Conservation (phyloP, 805 yeast genomes). For the Cyberlindnera saturnus region DNA sequence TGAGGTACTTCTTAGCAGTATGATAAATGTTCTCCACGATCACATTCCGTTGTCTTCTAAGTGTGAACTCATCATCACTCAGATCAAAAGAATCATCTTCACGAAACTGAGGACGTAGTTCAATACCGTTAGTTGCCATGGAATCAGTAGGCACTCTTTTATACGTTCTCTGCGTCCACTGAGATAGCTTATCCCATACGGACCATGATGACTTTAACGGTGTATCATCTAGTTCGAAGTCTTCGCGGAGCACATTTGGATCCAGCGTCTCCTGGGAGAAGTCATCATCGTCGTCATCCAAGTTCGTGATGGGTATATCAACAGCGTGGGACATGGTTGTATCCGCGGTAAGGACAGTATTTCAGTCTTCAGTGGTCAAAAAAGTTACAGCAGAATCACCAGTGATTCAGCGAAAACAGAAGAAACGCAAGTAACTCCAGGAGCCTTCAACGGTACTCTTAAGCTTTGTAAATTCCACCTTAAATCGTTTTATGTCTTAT, state of each 20-base stretch:
- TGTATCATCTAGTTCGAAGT: slow-evolving; percentile 16
- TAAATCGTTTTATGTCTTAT: no score
- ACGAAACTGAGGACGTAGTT: slow-evolving; percentile 9
- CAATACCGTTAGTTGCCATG: slow-evolving; percentile 18
- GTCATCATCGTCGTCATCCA: slow-evolving; percentile 38
- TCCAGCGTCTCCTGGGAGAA: slow-evolving; percentile 20
- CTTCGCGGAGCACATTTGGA: slow-evolving; percentile 19
- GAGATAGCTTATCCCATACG: background rate
- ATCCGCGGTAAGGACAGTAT: no score
- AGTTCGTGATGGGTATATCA: slow-evolving; percentile 51
- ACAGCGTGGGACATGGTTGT: slow-evolving; percentile 28
- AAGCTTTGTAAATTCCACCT: no score
- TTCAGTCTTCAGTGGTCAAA: no score
- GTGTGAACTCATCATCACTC: slow-evolving; percentile 22
- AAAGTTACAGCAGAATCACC: no score
- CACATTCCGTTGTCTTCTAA: slow-evolving; percentile 13
- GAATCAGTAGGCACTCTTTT: slow-evolving; percentile 9
- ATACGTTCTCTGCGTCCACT: slow-evolving; percentile 10
- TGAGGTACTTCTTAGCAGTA: slow-evolving; percentile 3
- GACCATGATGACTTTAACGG: background rate
- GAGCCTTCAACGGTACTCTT: no score
- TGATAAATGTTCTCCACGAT: background rate
- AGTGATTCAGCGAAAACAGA: no score
- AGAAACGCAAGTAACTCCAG: no score
- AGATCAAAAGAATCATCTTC: slow-evolving; percentile 22